Evolutionary conservation across 257 asterid genomes (phyloP), one percentile per base, ranked within the genome.

Genomic region (Solanum etuberosum): DNA sequence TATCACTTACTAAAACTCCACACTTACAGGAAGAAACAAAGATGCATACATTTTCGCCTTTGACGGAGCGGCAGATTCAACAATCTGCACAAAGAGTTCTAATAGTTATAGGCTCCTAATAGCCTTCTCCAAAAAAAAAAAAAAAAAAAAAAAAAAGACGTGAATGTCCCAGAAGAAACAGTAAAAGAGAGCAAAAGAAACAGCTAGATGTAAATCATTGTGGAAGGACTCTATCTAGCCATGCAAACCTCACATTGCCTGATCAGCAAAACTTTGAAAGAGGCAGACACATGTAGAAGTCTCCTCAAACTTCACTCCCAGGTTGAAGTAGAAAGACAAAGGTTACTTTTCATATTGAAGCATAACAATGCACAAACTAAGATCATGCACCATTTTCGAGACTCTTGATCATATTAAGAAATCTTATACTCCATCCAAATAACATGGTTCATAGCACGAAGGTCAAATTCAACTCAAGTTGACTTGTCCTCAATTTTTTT

Each of bases 11-110:
- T 63, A 89, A 78, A 82, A 20, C 5, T 73, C 83, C 35, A 57
- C 63, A 72, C 65, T 59, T 43, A 67, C 14, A 42, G 57, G 68
- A 6, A 85, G 18, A 73, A 11, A 86, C 82, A 73, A 74, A 84
- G 42, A 86, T 77, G 85, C 95, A 89, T 95, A 96, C 99, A 90
- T 88, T 90, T 91, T 83, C 96, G 94, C 88, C 99, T 93, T 87
- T 89, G 91, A 78, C 98, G 95, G 67, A 96, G 94, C 83, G 98
- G 96, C 85, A 88, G 89, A 88, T 88, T 91, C 92, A 96, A 91
- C 90, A 96, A 92, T 94, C 99, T 96, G 95, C 92, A 91, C 68
- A 89, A 83, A 82, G 68, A 48, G 37, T 48, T 48, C 20, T 48
- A 81, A 76, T 7, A 81, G 42, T 46, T 81, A 81, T 25, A 5